These are phyloP conservation scores for Fusarium torulosum DNA, from an alignment of 2,329 filamentous ascomycete genomes.

Conservation along the genomic window DNA sequence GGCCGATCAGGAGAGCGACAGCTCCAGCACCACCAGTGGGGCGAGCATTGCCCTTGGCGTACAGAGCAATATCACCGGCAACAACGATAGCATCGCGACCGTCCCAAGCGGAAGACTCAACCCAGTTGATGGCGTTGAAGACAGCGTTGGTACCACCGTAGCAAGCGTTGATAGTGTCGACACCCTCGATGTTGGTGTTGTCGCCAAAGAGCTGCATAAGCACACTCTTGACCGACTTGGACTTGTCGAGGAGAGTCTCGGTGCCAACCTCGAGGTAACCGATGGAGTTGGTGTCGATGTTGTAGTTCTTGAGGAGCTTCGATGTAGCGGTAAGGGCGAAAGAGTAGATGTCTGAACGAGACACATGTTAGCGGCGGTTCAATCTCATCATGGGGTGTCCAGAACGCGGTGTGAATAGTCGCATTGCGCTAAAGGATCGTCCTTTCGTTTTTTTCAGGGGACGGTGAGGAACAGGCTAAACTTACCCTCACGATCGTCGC, in stretches of 20 bases:
- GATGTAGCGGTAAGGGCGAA: conserved; percentile 82
- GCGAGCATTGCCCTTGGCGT: conserved; percentile 84
- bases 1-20: conserved; percentile 83
- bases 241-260: conserved; percentile 89
- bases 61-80: conserved; percentile 85
- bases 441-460: conserved; percentile 15
- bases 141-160: conserved; percentile 88
- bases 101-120: conserved; percentile 90
- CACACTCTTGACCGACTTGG: conserved; percentile 90
- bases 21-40: conserved; percentile 84
- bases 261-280: conserved; percentile 88
- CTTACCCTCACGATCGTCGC: conserved; percentile 86
- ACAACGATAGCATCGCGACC: conserved; percentile 84
- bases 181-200: conserved; percentile 86
- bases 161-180: conserved; percentile 87
- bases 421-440: conserved; percentile 18
- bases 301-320: conserved; percentile 84
- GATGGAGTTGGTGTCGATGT: conserved; percentile 81
- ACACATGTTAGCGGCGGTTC: conserved; percentile 31
- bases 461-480: conserved; percentile 33
- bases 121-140: conserved; percentile 87
- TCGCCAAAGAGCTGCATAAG: conserved; percentile 88
- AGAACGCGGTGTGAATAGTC: conserved; percentile 18
- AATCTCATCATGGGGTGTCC: conserved; percentile 12
- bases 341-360: conserved; percentile 82